Conservation (phyloP, 768 basidiomycete species). For the Tricholoma hemisulphureum region DNA sequence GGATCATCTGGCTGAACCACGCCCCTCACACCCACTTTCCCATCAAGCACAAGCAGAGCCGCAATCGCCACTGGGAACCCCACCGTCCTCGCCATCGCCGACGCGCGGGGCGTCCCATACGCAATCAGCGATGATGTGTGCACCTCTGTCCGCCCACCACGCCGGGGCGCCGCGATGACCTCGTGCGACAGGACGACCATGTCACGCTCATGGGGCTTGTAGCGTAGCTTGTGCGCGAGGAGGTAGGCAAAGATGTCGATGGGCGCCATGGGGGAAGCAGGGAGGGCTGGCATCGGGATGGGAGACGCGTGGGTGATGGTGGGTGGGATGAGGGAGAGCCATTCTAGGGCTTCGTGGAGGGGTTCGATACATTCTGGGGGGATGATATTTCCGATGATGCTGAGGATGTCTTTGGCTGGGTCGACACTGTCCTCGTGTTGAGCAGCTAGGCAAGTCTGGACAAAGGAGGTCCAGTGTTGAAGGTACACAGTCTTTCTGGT, state of each 20-base stretch:
- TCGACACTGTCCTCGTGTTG: slow-evolving; percentile 15
- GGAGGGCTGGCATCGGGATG: slow-evolving; percentile 41
- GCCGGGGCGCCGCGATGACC: slow-evolving; percentile 49
- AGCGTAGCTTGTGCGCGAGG: slow-evolving; percentile 69
- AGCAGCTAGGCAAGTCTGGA: slow-evolving; percentile 26
- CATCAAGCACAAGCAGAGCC: slow-evolving; percentile 68
- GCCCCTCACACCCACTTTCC: slow-evolving; percentile 49
- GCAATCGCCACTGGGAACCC: slow-evolving; percentile 88
- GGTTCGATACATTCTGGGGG: slow-evolving; percentile 18
- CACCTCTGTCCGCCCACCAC: slow-evolving; percentile 38
- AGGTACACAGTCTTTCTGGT: slow-evolving; percentile 32
- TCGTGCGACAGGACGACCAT: slow-evolving; percentile 87
- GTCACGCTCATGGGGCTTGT: slow-evolving; percentile 72
- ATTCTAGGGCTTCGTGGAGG: slow-evolving; percentile 45
- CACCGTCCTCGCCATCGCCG: slow-evolving; percentile 91
- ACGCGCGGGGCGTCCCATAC: slow-evolving; percentile 51
- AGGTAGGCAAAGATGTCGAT: slow-evolving; percentile 75
- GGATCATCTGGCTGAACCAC: slow-evolving; percentile 66
- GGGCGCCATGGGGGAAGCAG: slow-evolving; percentile 43
- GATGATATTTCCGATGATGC: slow-evolving; percentile 22
- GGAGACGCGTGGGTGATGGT: slow-evolving; percentile 9
- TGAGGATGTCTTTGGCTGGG: slow-evolving; percentile 7
- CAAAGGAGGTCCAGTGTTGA: slow-evolving; percentile 38
- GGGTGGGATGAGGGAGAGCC: slow-evolving; percentile 38
- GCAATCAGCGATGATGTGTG: slow-evolving; percentile 66